phyloP scores from a whole-genome alignment of 2,329 filamentous ascomycete genomes.

The Sarocladium oryzae region DNA sequence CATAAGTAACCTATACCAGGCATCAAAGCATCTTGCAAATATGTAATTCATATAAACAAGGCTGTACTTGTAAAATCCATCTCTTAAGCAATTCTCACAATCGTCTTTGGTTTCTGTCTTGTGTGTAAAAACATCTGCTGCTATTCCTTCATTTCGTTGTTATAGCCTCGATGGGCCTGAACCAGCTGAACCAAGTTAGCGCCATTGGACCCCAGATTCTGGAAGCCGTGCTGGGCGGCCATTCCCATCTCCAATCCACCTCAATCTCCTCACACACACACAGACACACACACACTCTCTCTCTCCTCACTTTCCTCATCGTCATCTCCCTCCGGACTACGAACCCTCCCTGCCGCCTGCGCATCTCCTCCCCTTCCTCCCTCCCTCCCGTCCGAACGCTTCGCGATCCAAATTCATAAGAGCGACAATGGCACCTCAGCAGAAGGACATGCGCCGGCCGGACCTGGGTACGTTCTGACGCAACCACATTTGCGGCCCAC shows the following conservation, averaged over 20 bases:
- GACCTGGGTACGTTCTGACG: conserved; percentile 33
- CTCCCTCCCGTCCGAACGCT: neutral
- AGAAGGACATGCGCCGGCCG: conserved; percentile 37
- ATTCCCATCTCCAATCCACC: neutral
- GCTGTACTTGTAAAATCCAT: no score
- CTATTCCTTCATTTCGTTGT: no score
- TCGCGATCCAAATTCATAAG: neutral
- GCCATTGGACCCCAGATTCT: conserved; percentile 3
- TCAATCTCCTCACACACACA: neutral
- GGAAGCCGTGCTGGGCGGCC: no score
- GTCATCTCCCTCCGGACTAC: neutral
- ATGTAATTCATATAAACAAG: no score
- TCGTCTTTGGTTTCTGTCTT: no score
- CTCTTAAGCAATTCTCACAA: no score
- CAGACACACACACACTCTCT: neutral
- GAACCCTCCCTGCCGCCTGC: no score
- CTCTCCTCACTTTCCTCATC: conserved; percentile 1
- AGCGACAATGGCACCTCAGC: conserved; percentile 30
- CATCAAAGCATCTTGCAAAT: no score
- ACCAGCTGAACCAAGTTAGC: no score
- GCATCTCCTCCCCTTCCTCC: neutral
- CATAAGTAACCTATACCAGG: no score
- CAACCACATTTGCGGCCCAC: neutral
- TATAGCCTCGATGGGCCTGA: no score
- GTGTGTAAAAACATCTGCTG: no score